phyloP scores from a whole-genome alignment of 1,284 basidiomycete species.

The Ganoderma boninense region DNA sequence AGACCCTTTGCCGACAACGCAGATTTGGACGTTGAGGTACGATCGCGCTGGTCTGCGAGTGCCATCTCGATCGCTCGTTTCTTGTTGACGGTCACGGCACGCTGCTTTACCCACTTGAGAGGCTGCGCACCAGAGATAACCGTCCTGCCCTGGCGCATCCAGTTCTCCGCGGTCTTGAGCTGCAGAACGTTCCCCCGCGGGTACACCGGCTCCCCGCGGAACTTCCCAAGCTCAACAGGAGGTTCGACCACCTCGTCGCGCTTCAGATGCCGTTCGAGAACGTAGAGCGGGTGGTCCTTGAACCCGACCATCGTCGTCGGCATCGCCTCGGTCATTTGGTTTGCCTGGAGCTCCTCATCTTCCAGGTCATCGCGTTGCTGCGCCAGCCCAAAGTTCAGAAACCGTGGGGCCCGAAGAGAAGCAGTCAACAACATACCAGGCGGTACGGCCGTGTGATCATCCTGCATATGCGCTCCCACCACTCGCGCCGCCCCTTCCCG shows the following conservation, averaged over 20 bases:
- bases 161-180: constrained; percentile 93
- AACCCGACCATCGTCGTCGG: constrained; percentile 91
- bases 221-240: constrained; percentile 88
- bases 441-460: constrained; percentile 79
- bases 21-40: constrained; percentile 12
- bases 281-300: constrained; percentile 97
- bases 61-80: constrained; percentile 87
- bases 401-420: neutral
- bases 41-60: constrained; percentile 47
- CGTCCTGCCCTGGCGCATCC: constrained; percentile 89
- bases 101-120: constrained; percentile 90
- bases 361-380: constrained; percentile 94
- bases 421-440: constrained; percentile 61
- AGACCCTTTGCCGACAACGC: constrained; percentile 34
- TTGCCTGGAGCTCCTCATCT: constrained; percentile 89
- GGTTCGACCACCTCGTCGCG: constrained; percentile 90
- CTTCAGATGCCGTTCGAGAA: constrained; percentile 88
- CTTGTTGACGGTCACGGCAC: constrained; percentile 84
- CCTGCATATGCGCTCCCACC: constrained; percentile 83
- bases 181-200: constrained; percentile 83
- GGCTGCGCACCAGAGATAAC: constrained; percentile 84
- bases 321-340: constrained; percentile 92
- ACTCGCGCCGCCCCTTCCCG: constrained; percentile 74
- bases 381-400: constrained; percentile 16
- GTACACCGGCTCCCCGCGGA: constrained; percentile 95